Conservation (phyloP, 148 eudicot species). For the Rhododendron vialii region DNA sequence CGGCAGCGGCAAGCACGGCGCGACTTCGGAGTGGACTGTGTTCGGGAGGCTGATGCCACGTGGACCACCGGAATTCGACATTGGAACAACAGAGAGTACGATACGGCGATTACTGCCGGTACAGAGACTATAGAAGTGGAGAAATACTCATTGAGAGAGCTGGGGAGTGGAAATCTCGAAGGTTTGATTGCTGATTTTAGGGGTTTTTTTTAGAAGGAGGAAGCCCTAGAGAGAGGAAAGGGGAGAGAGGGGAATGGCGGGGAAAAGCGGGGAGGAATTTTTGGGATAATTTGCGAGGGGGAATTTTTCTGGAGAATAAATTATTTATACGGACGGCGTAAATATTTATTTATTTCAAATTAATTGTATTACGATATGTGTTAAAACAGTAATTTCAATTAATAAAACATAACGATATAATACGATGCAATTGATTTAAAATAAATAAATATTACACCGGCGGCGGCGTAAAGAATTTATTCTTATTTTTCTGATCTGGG, state of each 20-base stretch:
- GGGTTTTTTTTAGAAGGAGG: not conserved
- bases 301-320: not conserved
- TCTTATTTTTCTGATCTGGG: not conserved
- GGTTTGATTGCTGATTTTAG: not conserved
- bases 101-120: not conserved
- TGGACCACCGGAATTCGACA: conserved; percentile 35
- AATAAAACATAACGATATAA: too few relatives aligned
- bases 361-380: too few relatives aligned
- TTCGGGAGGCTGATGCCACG: conserved; percentile 73
- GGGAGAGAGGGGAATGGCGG: conserved; percentile 20
- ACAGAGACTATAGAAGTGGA: not conserved
- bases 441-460: too few relatives aligned
- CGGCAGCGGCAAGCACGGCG: conserved; percentile 84
- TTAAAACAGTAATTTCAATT: too few relatives aligned
- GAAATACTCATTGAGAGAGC: not conserved
- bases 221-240: conserved; percentile 24
- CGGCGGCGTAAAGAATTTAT: too few relatives aligned
- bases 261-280: conserved; percentile 15
- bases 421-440: too few relatives aligned
- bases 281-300: not conserved
- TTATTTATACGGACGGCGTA: too few relatives aligned
- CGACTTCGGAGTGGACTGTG: conserved; percentile 80
- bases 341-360: too few relatives aligned
- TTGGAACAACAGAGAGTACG: not conserved
- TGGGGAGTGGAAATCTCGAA: not conserved